A percentile compares a stretch with the other conserved stretches of the same genome.
Evolutionary conservation across 331 rosid genomes (phyloP).

Genomic region (Quercus tomentella): DNA sequence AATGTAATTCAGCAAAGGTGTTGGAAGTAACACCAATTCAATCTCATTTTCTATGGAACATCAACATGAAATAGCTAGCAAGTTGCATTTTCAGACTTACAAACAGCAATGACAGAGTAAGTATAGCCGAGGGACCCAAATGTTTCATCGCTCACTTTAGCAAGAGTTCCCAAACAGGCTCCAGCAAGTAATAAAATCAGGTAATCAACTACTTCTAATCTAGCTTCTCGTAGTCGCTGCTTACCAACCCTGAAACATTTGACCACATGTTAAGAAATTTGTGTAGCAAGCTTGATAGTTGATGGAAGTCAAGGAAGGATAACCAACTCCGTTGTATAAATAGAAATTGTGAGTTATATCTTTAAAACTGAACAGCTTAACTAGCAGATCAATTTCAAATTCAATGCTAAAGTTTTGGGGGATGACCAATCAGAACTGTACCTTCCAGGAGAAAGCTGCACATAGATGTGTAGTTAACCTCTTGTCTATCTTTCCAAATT

Average conservation of each 20-base stretch:
- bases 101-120: conserved; percentile 67
- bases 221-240: conserved; percentile 65
- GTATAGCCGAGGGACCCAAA: conserved; percentile 72
- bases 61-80: background rate
- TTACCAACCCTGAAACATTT: conserved; percentile 50
- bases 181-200: conserved; percentile 74
- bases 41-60: background rate
- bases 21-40: background rate
- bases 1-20: background rate
- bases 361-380: background rate
- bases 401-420: background rate
- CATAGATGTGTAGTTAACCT: background rate
- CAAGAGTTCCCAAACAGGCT: conserved; percentile 67
- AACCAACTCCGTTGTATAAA: conserved; percentile 1
- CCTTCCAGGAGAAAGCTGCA: background rate
- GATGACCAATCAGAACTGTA: background rate
- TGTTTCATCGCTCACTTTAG: conserved; percentile 60
- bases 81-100: conserved; percentile 39
- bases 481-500: background rate
- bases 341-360: background rate
- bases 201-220: conserved; percentile 51
- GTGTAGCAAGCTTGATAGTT: conserved; percentile 2
- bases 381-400: background rate
- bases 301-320: conserved; percentile 1
- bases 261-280: conserved; percentile 14